These are phyloP conservation scores for Kandelia obovata DNA, from an alignment of 345 rosid species.

Conservation along the genomic window DNA sequence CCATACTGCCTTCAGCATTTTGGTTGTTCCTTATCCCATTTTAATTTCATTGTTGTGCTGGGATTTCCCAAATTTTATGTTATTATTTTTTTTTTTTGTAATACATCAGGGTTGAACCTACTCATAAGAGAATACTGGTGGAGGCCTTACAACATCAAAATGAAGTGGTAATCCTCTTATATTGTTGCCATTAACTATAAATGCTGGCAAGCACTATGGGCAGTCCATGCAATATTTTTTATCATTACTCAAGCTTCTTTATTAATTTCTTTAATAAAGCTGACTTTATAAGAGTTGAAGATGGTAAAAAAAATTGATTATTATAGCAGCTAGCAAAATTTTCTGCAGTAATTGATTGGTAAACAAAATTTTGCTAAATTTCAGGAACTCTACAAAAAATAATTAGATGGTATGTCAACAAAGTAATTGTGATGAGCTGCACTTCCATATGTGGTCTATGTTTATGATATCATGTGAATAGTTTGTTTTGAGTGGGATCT, in stretches of 20 bases:
- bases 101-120: slow-evolving; percentile 80
- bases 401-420: too few relatives aligned
- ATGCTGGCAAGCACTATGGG: background rate
- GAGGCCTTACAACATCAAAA: slow-evolving; percentile 95
- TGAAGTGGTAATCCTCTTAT: slow-evolving; percentile 70
- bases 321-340: too few relatives aligned
- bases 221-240: too few relatives aligned
- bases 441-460: too few relatives aligned
- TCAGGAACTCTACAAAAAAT: background rate
- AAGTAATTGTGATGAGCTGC: too few relatives aligned
- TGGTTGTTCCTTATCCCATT: background rate
- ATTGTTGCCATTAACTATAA: background rate
- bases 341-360: too few relatives aligned
- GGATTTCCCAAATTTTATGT: slow-evolving; percentile 6
- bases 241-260: too few relatives aligned
- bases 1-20: background rate
- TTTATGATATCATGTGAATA: too few relatives aligned
- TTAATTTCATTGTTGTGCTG: slow-evolving; percentile 4
- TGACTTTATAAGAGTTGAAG: too few relatives aligned
- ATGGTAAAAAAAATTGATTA: too few relatives aligned
- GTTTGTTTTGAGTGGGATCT: too few relatives aligned
- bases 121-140: slow-evolving; percentile 97
- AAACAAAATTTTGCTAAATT: background rate
- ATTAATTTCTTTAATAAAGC: too few relatives aligned
- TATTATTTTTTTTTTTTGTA: background rate